Percentiles rank a stretch among this genome's conserved stretches.
These are phyloP conservation scores for Microcos paniculata DNA, from an alignment of 345 rosid species.

Conservation along the genomic window DNA sequence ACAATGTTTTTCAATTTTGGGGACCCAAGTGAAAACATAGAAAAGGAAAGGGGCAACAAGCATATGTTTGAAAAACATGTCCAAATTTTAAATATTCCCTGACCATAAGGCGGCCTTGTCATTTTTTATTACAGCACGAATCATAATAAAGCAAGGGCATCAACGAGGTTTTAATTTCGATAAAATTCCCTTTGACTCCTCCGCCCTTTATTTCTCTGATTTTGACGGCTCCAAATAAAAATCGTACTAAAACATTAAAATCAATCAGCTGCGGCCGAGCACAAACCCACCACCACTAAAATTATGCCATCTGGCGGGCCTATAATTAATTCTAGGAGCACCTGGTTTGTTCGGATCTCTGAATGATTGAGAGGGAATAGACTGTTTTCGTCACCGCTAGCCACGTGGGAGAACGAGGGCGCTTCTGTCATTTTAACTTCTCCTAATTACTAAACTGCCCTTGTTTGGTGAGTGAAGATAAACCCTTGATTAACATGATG, in stretches of 20 bases:
- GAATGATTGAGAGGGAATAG: background rate
- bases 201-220: background rate
- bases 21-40: background rate
- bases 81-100: background rate
- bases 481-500: background rate
- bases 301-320: background rate
- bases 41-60: background rate
- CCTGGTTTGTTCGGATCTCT: slow-evolving; percentile 5
- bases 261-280: background rate
- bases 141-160: no score
- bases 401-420: slow-evolving; percentile 21
- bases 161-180: background rate
- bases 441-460: slow-evolving; percentile 23
- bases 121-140: no score
- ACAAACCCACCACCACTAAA: background rate
- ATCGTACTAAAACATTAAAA: no score
- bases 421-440: background rate
- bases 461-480: slow-evolving; percentile 7
- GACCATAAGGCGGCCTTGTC: background rate
- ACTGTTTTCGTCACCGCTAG: background rate
- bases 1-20: no score
- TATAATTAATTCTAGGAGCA: background rate
- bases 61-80: background rate
- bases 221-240: background rate
- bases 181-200: background rate